Conservation (phyloP, 106 monocot species). For the Dioscorea alata region DNA sequence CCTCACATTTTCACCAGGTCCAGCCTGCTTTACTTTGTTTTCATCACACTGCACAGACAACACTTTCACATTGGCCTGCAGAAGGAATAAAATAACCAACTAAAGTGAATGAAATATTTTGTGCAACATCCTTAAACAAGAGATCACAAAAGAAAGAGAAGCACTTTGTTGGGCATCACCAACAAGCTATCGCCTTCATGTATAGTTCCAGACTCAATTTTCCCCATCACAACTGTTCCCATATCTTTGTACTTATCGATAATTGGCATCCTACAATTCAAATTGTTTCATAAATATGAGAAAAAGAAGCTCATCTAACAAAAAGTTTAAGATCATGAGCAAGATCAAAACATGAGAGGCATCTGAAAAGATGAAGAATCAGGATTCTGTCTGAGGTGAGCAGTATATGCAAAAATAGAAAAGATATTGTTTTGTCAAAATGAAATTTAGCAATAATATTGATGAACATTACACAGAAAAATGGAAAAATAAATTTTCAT, state of each 20-base stretch:
- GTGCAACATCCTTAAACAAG: no score
- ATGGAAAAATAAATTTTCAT: neutral
- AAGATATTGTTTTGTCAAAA: no score
- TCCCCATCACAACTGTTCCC: conserved; percentile 98
- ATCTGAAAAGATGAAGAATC: no score
- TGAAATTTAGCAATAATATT: no score
- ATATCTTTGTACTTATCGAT: conserved; percentile 99
- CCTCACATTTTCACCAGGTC: conserved; percentile 88
- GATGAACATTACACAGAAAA: neutral
- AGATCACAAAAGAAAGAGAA: neutral
- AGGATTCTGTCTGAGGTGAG: no score
- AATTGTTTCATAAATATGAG: neutral
- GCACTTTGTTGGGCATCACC: conserved; percentile 94
- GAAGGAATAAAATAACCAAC: neutral
- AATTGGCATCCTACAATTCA: conserved; percentile 70
- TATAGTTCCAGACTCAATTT: conserved; percentile 90
- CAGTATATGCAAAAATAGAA: no score
- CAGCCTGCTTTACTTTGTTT: conserved; percentile 52
- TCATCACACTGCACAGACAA: conserved; percentile 74
- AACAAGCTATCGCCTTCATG: conserved; percentile 75
- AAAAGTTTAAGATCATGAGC: no score
- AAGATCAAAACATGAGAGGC: no score
- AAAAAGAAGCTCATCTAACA: neutral
- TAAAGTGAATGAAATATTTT: no score
- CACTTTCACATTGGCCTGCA: conserved; percentile 83